Evolutionary conservation across 75 land plant genomes (phyloP), one percentile per base, ranked within the genome.

Genomic region (Chamaecyparis obtusa): DNA sequence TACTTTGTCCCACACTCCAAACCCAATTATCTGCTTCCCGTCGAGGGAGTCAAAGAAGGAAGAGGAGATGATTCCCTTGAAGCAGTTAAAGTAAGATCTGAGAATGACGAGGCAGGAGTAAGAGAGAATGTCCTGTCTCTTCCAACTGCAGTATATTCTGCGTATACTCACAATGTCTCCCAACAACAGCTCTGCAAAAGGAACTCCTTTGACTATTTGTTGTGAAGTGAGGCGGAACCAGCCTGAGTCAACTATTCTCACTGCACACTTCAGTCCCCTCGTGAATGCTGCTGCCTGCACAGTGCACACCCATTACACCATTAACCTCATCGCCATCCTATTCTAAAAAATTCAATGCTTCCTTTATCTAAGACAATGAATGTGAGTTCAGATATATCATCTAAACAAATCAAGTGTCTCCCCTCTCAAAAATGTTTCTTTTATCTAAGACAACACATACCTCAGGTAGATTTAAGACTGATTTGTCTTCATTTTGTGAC

Each of bases 1-100:
- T 9, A 76, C 4, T 16, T 33, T 86, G 43, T 86, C 83, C 84
- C 84, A 86, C 6, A 86, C 87, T 21, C 55, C 87, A 6, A 86
- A 32, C 5, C 84, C 87, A 1, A 77, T 24, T 14, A 86, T 86
- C 51, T 44, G 46, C 10, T 9, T 16, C 36, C 56, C 87, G 13
- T 86, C 84, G 36, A 79, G 4, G 79, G 87, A 77, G 0, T 43
- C 49, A 48, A 82, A 86, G 19, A 79, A 86, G 11, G 87, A 74
- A 11, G n/a, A 44, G 0, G 84, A 86, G 4, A 27, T 14, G 3
- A 79, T n/a, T 9, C 87, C 56, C 0, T 77, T 48, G 9, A 44
- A 3, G 27, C 35, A 0, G 10, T 9, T 27, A 11, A 86, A 86
- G 35, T 79, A 86, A 21, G 83, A 24, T n/a, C 82, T 86, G 0